Evolutionary conservation across 139 green algal genomes (phyloP).

Genomic region (Nannochloris sp.): DNA sequence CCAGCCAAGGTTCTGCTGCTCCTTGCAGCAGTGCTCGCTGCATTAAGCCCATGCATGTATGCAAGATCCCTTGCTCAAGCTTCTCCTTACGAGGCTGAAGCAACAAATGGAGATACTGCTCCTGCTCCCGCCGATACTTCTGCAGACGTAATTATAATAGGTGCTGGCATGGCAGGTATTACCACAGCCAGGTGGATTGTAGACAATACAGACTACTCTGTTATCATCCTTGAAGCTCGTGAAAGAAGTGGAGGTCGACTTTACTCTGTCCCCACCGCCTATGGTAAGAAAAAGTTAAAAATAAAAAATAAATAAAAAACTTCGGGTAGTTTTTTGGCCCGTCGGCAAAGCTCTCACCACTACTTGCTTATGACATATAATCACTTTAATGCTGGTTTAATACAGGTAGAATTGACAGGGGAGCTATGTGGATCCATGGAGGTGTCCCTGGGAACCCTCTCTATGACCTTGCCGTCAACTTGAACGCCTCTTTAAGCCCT

Average conservation of each 20-base stretch:
- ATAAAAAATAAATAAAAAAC: neutral
- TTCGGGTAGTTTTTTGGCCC: slow-evolving; percentile 8
- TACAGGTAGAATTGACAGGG: slow-evolving; percentile 43
- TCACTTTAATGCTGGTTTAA: neutral
- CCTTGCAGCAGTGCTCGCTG: too few relatives aligned
- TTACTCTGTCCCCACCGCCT: slow-evolving; percentile 18
- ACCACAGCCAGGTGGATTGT: slow-evolving; percentile 25
- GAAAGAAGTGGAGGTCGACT: slow-evolving; percentile 53
- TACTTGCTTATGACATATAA: neutral
- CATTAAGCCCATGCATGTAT: too few relatives aligned
- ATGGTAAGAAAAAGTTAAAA: neutral
- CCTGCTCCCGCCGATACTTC: neutral
- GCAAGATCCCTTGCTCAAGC: too few relatives aligned
- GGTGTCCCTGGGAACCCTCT: slow-evolving; percentile 20
- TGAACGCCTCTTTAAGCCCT: neutral
- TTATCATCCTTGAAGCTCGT: slow-evolving; percentile 56
- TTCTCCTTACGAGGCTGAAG: too few relatives aligned
- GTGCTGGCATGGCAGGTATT: slow-evolving; percentile 55
- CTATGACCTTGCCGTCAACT: slow-evolving; percentile 7
- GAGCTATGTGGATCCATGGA: slow-evolving; percentile 40
- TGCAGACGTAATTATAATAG: slow-evolving; percentile 44
- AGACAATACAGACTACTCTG: slow-evolving; percentile 9
- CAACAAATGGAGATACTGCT: neutral
- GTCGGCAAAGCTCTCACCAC: neutral
- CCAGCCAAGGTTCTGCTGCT: too few relatives aligned